Evolutionary conservation across 2,329 filamentous ascomycete species (phyloP).

Genomic region (Trichophyton mentagrophytes): DNA sequence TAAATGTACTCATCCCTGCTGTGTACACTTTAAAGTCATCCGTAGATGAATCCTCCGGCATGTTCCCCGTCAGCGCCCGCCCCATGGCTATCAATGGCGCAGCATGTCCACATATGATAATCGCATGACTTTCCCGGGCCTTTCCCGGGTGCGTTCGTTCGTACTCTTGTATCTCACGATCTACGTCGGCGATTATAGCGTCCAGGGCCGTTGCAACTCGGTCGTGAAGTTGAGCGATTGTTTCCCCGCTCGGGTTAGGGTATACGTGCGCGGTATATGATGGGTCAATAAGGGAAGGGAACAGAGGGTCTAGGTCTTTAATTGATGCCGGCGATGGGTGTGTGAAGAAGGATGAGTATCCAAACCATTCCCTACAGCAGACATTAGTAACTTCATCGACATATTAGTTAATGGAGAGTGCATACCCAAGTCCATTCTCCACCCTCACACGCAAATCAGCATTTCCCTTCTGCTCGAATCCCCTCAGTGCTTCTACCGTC

Average conservation of each 20-base stretch:
- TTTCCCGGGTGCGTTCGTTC: conserved; percentile 44
- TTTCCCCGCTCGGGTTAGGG: conserved; percentile 65
- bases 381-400: background rate
- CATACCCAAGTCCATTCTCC: conserved; percentile 42
- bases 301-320: conserved; percentile 50
- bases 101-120: conserved; percentile 80
- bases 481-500: conserved; percentile 33
- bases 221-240: conserved; percentile 64
- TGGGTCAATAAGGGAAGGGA: conserved; percentile 40
- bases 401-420: background rate
- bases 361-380: conserved; percentile 69
- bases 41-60: conserved; percentile 57
- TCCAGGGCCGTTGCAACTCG: conserved; percentile 59
- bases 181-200: conserved; percentile 58
- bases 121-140: conserved; percentile 41
- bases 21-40: conserved; percentile 82
- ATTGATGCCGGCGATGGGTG: conserved; percentile 66
- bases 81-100: conserved; percentile 80
- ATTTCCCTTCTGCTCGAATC: conserved; percentile 20
- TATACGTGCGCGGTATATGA: conserved; percentile 51
- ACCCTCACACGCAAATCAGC: conserved; percentile 33
- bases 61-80: conserved; percentile 61
- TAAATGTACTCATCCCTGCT: conserved; percentile 62
- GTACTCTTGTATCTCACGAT: conserved; percentile 38
- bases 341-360: conserved; percentile 61